Evolutionary conservation across 2,329 filamentous ascomycete species (phyloP), one percentile per base, ranked within the genome.

Genomic region (Cercospora zeina): DNA sequence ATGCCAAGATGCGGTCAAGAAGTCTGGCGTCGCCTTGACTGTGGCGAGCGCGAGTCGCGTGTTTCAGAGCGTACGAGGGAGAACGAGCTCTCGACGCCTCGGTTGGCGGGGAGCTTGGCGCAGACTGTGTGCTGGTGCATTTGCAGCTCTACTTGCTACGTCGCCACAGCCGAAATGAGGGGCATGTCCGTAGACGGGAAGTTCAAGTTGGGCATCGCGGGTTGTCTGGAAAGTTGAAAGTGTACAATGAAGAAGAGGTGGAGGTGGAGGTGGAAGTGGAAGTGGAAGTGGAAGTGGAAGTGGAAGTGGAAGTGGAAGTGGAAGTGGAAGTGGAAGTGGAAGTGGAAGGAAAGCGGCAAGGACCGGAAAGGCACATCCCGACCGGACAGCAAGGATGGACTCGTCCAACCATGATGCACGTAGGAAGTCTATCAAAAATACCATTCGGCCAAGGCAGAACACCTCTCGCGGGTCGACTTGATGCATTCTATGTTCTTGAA

Each of bases 21-120:
- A 11, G 24, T 27, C n/a, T 27, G 24, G 24, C 24, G 21, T 47
- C 42, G 42, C 42, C 42, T 47, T 27, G 42, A 47, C 5, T 27
- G 42, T 47, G 42, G 42, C 42, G 42, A 27, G 10, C 42, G 21
- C 42, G 42, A 47, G 21, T 27, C 42, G 42, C 42, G 42, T 47
- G 42, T 27, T 47, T 47, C 42, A 47, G 21, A 21, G 10, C 11
- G 42, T 47, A 47, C 42, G 42, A 47, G 42, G 42, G 27, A 49
- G 7, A 49, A 21, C 21, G 21, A 49, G 31, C 13, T 30, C 19
- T 36, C 14, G 19, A 11, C 13, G 51, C 51, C 51, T 39, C 51
- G 51, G 51, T 16, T 37, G 51, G 51, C 51, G 51, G 51, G 19
- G 30, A 54, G 6, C 51, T 36, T 21, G 51, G 51, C 30, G 13